Percentiles rank a stretch among this genome's conserved stretches.
phyloP scores from a whole-genome alignment of 2,329 filamentous ascomycete species.

The Clonostachys byssicola region DNA sequence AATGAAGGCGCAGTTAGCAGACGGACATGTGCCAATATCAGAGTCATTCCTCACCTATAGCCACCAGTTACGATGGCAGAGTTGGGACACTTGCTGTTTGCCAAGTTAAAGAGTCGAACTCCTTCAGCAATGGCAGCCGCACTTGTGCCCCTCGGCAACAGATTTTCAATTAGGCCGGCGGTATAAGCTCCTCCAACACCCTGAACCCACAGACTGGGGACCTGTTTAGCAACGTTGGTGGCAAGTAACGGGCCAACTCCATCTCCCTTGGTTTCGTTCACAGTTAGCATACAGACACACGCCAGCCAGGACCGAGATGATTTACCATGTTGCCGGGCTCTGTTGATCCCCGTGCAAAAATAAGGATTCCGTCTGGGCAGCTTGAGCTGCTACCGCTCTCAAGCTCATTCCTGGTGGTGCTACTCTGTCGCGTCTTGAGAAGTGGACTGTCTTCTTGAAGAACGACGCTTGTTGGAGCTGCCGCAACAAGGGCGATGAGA shows the following conservation, averaged over 20 bases:
- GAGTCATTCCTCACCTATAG: conserved; percentile 15
- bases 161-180: conserved; percentile 26
- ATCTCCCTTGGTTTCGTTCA: conserved; percentile 10
- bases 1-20: not conserved
- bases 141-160: conserved; percentile 27
- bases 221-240: conserved; percentile 17
- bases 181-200: conserved; percentile 35
- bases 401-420: conserved; percentile 17
- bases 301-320: not conserved
- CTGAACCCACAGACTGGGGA: conserved; percentile 31
- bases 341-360: conserved; percentile 31
- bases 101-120: conserved; percentile 29
- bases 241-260: conserved; percentile 19
- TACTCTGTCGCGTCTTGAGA: not conserved
- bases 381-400: conserved; percentile 13
- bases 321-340: conserved; percentile 31
- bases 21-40: not conserved
- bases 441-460: too few relatives aligned
- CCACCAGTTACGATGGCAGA: conserved; percentile 35
- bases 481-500: too few relatives aligned
- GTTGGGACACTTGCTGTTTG: conserved; percentile 34
- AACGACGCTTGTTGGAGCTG: too few relatives aligned
- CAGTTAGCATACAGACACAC: not conserved
- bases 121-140: conserved; percentile 31
- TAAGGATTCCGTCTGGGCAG: conserved; percentile 30